Evolutionary conservation across 1,284 basidiomycete genomes (phyloP).

Genomic region (Flammula alnicola): DNA sequence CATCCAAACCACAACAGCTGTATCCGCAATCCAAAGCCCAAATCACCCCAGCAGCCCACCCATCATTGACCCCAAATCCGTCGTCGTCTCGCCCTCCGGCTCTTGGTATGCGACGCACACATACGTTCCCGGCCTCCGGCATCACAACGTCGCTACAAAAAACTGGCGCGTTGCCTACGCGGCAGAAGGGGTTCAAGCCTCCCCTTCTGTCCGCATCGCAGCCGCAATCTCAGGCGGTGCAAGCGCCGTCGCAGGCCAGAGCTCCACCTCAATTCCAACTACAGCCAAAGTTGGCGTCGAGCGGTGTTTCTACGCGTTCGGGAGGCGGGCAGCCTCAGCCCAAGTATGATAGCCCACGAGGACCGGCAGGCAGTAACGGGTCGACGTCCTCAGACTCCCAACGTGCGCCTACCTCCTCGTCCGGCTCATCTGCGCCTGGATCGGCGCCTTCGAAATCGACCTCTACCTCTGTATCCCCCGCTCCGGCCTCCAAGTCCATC

Average conservation of each 20-base stretch:
- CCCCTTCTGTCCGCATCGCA: slow-evolving; percentile 29
- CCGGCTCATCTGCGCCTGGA: neutral
- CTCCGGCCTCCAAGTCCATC: neutral
- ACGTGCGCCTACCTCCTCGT: neutral
- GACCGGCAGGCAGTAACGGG: slow-evolving; percentile 1
- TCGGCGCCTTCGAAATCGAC: slow-evolving; percentile 2
- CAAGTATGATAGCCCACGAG: neutral
- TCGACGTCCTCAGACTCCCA: slow-evolving; percentile 2
- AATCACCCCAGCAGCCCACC: neutral
- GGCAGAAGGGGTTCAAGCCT: slow-evolving; percentile 35
- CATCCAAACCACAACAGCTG: neutral
- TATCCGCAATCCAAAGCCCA: neutral
- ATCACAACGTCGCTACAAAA: slow-evolving; percentile 9
- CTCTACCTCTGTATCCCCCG: neutral
- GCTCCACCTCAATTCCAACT: neutral
- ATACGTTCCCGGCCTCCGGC: slow-evolving; percentile 12
- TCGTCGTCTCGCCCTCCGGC: slow-evolving; percentile 24
- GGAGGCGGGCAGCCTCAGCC: neutral
- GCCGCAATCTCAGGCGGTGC: slow-evolving; percentile 3
- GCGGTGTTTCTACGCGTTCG: neutral
- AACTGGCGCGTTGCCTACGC: slow-evolving; percentile 20
- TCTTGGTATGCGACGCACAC: slow-evolving; percentile 37
- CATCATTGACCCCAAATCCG: neutral
- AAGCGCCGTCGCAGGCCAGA: neutral
- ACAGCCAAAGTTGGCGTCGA: neutral